A percentile compares a stretch with the other conserved stretches of the same genome.
Evolutionary conservation across 1,284 basidiomycete species (phyloP).

Genomic region (Sparassis latifolia): DNA sequence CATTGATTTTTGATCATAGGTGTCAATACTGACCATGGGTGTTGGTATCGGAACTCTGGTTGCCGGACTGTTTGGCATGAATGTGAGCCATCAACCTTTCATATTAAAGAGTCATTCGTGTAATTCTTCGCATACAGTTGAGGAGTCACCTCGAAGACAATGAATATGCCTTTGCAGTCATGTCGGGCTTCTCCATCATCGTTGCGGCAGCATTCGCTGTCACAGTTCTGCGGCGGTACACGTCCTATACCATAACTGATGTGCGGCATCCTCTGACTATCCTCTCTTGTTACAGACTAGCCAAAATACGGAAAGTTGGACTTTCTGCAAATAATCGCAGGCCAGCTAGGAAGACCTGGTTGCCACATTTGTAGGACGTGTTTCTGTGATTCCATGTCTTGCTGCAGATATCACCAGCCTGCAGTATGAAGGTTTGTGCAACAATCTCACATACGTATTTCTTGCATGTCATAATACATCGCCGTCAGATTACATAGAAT

Average conservation of each 20-base stretch:
- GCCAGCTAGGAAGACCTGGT: constrained; percentile 9
- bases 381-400: no score
- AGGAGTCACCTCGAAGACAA: constrained; percentile 63
- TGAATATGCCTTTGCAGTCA: constrained; percentile 59
- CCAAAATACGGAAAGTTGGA: constrained; percentile 35
- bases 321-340: constrained; percentile 17
- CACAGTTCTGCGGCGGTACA: constrained; percentile 55
- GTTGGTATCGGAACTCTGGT: constrained; percentile 89
- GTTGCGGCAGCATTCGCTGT: constrained; percentile 52
- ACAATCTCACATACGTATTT: no score
- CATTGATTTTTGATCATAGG: constrained; percentile 30
- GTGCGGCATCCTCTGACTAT: constrained; percentile 1
- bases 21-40: constrained; percentile 93
- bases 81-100: constrained; percentile 47
- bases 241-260: constrained; percentile 7
- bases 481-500: no score
- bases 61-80: constrained; percentile 95
- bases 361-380: neutral
- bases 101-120: constrained; percentile 1
- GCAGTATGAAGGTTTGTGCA: no score
- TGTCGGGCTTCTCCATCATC: constrained; percentile 50
- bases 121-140: constrained; percentile 38
- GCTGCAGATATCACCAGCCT: no score
- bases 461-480: no score
- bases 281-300: constrained; percentile 27